Evolutionary conservation across 2,329 filamentous ascomycete genomes (phyloP).

Genomic region (Geosmithia putterillii): DNA sequence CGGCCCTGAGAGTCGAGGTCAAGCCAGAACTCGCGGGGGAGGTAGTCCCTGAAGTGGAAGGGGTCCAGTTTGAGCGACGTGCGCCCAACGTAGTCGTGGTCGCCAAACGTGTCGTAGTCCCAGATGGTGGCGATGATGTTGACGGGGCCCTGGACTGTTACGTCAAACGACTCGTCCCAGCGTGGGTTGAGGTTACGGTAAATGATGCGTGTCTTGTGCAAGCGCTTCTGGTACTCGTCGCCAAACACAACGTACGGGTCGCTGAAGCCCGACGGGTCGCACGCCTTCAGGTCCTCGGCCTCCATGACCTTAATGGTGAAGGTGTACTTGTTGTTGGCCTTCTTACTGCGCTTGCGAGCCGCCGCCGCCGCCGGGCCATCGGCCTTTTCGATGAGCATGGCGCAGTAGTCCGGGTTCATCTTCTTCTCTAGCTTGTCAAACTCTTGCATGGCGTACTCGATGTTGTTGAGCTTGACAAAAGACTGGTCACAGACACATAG

Average conservation of each 20-base stretch:
- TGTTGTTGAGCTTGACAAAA: constrained; percentile 94
- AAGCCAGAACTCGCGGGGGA: constrained; percentile 94
- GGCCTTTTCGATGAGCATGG: constrained; percentile 63
- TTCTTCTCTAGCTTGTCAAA: constrained; percentile 80
- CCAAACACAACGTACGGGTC: constrained; percentile 96
- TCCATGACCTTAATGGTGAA: constrained; percentile 99
- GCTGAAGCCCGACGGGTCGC: constrained; percentile 85
- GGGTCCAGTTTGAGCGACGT: constrained; percentile 98
- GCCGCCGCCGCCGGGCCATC: constrained; percentile 42
- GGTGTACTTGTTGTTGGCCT: constrained; percentile 76
- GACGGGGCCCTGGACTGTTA: constrained; percentile 80
- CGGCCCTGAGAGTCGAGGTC: constrained; percentile 93
- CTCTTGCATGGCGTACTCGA: constrained; percentile 87
- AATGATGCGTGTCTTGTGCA: constrained; percentile 88
- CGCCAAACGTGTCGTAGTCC: constrained; percentile 95
- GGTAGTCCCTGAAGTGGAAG: constrained; percentile 90
- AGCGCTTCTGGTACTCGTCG: constrained; percentile 93
- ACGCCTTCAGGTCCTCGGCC: constrained; percentile 95
- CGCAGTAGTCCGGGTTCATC: constrained; percentile 86
- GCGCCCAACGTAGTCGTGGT: constrained; percentile 92
- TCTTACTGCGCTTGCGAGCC: constrained; percentile 36
- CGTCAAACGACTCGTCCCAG: constrained; percentile 96
- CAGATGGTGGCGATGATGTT: constrained; percentile 96
- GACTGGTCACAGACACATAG: constrained; percentile 41
- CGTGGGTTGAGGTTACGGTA: constrained; percentile 84